Evolutionary conservation across 2,329 filamentous ascomycete species (phyloP).

Genomic region (Dryadomyces quercivorus): DNA sequence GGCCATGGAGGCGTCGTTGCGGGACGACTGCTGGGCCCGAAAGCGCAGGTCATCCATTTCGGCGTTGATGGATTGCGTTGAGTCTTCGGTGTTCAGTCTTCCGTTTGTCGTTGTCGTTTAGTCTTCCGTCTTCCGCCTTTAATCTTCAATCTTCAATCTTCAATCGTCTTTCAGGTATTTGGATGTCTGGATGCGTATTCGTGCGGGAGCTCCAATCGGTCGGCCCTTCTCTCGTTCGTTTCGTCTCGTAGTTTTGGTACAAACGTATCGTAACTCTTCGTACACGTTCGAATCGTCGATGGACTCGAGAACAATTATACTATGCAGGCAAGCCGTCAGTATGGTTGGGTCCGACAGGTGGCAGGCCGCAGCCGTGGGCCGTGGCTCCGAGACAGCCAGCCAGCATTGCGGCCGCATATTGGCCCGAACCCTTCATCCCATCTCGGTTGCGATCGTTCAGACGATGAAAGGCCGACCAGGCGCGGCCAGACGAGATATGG

Average conservation of each 20-base stretch:
- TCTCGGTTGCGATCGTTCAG: background rate
- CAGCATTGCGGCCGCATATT: background rate
- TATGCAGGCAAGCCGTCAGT: background rate
- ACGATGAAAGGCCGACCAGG: no score
- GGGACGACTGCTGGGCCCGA: slow-evolving; percentile 63
- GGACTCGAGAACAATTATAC: slow-evolving; percentile 8
- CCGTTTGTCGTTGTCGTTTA: no score
- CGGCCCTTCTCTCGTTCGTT: background rate
- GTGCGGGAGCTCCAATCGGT: background rate
- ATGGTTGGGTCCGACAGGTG: background rate
- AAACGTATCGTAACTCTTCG: slow-evolving; percentile 13
- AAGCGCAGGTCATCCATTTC: slow-evolving; percentile 68
- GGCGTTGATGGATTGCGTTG: background rate
- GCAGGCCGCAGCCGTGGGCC: no score
- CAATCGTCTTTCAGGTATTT: no score
- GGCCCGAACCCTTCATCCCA: background rate
- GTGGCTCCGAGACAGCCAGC: background rate
- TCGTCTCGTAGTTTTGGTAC: slow-evolving; percentile 13
- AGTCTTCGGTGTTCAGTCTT: no score
- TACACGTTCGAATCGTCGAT: slow-evolving; percentile 8
- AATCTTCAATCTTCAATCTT: no score
- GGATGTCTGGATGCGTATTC: no score
- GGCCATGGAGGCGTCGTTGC: slow-evolving; percentile 64
- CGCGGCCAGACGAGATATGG: no score
- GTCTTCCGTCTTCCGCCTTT: no score